phyloP scores from a whole-genome alignment of 768 basidiomycete species.

The Lepiota brunneoincarnata region DNA sequence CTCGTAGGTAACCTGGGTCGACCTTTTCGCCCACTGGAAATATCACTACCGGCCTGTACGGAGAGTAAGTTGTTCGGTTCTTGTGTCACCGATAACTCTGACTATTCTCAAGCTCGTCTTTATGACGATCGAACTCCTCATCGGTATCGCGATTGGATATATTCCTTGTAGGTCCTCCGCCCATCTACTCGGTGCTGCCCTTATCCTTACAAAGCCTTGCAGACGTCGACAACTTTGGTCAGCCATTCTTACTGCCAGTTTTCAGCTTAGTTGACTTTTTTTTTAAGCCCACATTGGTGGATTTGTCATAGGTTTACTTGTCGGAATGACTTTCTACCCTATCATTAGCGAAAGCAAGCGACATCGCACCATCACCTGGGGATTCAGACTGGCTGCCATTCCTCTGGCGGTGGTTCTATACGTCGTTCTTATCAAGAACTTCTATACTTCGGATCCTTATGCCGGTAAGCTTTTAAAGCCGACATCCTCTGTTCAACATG shows the following conservation, averaged over 20 bases:
- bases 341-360: conserved; percentile 79
- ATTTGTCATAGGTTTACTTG: conserved; percentile 79
- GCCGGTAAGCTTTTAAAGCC: conserved; percentile 50
- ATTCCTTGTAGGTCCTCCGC: conserved; percentile 61
- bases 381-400: conserved; percentile 67
- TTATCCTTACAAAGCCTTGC: conserved; percentile 6
- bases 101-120: conserved; percentile 58
- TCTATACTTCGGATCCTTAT: conserved; percentile 86
- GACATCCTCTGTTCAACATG: background rate
- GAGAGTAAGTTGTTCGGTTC: conserved; percentile 47
- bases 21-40: conserved; percentile 89
- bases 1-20: conserved; percentile 74
- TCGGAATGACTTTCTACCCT: conserved; percentile 84
- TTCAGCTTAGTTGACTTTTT: conserved; percentile 3
- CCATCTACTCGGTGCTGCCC: background rate
- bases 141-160: conserved; percentile 84
- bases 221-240: conserved; percentile 91
- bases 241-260: conserved; percentile 16
- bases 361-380: conserved; percentile 72
- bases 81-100: background rate
- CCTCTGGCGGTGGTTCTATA: conserved; percentile 78
- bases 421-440: conserved; percentile 81
- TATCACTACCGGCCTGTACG: conserved; percentile 80
- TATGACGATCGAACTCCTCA: conserved; percentile 82
- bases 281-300: conserved; percentile 79